These are phyloP conservation scores for Crithidia bombi DNA, from an alignment of 208 protist genomes.

Conservation along the genomic window DNA sequence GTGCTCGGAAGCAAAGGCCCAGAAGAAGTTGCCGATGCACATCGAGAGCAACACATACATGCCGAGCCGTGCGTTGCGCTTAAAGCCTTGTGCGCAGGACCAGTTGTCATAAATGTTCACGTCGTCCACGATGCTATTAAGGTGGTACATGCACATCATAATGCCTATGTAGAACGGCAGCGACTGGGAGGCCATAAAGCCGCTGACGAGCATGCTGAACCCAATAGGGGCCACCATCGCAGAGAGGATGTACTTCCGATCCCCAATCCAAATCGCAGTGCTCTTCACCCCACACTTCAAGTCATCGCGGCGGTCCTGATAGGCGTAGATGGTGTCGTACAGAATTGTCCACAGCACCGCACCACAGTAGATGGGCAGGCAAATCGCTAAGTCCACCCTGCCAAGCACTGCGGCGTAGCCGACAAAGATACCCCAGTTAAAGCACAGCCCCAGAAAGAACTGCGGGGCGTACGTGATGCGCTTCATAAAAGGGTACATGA, in stretches of 20 bases:
- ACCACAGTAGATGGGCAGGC: slow-evolving; percentile 73
- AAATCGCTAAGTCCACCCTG: slow-evolving; percentile 69
- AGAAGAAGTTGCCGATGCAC: slow-evolving; percentile 79
- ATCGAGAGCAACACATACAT: slow-evolving; percentile 74
- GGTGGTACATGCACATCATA: slow-evolving; percentile 58
- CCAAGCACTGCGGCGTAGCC: slow-evolving; percentile 87
- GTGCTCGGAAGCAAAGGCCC: slow-evolving; percentile 76
- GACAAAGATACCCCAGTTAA: slow-evolving; percentile 89
- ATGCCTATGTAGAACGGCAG: slow-evolving; percentile 77
- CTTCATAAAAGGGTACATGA: slow-evolving; percentile 87
- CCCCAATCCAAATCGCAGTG: slow-evolving; percentile 78
- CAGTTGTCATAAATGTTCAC: slow-evolving; percentile 89
- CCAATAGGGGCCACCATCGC: slow-evolving; percentile 60
- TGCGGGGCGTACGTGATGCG: slow-evolving; percentile 82
- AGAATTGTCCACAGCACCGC: slow-evolving; percentile 80
- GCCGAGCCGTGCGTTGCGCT: slow-evolving; percentile 69
- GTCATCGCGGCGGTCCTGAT: slow-evolving; percentile 80
- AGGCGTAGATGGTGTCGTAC: slow-evolving; percentile 88
- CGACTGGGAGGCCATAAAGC: slow-evolving; percentile 71
- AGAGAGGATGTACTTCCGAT: slow-evolving; percentile 81
- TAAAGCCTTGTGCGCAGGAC: slow-evolving; percentile 74
- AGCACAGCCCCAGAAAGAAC: slow-evolving; percentile 77
- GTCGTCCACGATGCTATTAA: slow-evolving; percentile 80
- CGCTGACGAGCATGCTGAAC: slow-evolving; percentile 54
- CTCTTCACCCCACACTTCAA: slow-evolving; percentile 85